These are phyloP conservation scores for Thelonectria rubi DNA, from an alignment of 2,329 filamentous ascomycete genomes.

Conservation along the genomic window DNA sequence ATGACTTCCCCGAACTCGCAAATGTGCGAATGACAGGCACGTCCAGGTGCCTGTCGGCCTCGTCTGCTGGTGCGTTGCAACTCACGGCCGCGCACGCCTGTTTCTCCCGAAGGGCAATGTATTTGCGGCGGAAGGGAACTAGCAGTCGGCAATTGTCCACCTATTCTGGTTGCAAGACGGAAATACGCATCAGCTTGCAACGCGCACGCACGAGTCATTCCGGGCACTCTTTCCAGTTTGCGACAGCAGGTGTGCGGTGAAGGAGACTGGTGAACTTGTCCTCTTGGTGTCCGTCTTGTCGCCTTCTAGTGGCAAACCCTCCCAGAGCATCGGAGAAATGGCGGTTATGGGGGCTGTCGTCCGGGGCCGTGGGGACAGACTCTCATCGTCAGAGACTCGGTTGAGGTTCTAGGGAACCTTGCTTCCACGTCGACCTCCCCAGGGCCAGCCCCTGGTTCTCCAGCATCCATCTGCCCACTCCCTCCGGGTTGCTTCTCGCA, in stretches of 20 bases:
- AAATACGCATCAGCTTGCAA: constrained; percentile 7
- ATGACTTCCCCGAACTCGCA: background rate
- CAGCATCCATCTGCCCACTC: constrained; percentile 11
- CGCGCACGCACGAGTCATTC: constrained; percentile 17
- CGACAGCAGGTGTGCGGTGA: constrained; percentile 2
- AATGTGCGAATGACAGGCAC: background rate
- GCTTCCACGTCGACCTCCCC: background rate
- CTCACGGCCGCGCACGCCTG: constrained; percentile 26
- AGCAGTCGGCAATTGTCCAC: constrained; percentile 5
- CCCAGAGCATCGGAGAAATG: constrained; percentile 18
- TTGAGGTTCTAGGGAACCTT: background rate
- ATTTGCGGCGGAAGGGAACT: constrained; percentile 11
- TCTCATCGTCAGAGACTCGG: background rate
- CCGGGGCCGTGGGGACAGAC: constrained; percentile 18
- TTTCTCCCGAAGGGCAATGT: constrained; percentile 34
- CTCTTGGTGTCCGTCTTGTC: background rate
- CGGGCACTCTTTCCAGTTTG: constrained; percentile 2
- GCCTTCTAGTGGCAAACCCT: constrained; percentile 9
- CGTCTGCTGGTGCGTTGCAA: constrained; percentile 17
- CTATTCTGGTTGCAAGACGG: constrained; percentile 11
- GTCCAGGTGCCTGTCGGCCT: background rate
- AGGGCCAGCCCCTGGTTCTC: background rate
- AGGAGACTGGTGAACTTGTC: background rate
- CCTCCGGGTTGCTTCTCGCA: constrained; percentile 12
- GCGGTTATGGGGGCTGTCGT: constrained; percentile 19